Evolutionary conservation across 2,329 filamentous ascomycete species (phyloP).

Genomic region (Truncatella angustata): DNA sequence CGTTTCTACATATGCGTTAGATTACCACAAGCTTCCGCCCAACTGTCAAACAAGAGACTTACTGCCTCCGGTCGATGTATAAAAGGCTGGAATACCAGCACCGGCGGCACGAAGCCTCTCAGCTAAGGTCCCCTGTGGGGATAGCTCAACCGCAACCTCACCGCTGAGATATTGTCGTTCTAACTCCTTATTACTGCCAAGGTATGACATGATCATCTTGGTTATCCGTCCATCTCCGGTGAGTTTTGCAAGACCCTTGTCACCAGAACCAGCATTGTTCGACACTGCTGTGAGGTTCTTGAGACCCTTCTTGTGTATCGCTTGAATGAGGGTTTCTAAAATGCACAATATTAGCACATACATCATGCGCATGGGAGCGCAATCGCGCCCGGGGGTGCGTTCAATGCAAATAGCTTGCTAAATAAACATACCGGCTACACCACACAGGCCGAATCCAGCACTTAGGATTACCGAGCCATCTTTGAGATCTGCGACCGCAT

Average conservation of each 20-base stretch:
- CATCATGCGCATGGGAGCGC: too few species aligned
- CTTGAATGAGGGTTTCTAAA: constrained; percentile 68
- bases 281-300: constrained; percentile 72
- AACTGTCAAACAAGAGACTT: too few species aligned
- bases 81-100: constrained; percentile 78
- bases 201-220: constrained; percentile 71
- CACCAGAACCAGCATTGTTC: constrained; percentile 74
- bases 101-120: constrained; percentile 72
- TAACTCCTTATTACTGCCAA: constrained; percentile 74
- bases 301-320: constrained; percentile 58
- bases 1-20: constrained; percentile 44
- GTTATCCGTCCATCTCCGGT: constrained; percentile 68
- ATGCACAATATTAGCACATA: too few species aligned
- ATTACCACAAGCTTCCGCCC: too few species aligned
- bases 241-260: constrained; percentile 66
- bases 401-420: neutral
- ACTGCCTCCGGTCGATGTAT: constrained; percentile 71
- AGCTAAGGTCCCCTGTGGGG: constrained; percentile 72
- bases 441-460: constrained; percentile 80
- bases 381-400: neutral
- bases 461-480: constrained; percentile 71
- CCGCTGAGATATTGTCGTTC: constrained; percentile 74
- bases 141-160: constrained; percentile 73
- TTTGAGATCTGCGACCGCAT: constrained; percentile 68
- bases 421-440: constrained; percentile 58